These are phyloP conservation scores for Russula emetica DNA, from an alignment of 768 basidiomycete species.

Conservation along the genomic window DNA sequence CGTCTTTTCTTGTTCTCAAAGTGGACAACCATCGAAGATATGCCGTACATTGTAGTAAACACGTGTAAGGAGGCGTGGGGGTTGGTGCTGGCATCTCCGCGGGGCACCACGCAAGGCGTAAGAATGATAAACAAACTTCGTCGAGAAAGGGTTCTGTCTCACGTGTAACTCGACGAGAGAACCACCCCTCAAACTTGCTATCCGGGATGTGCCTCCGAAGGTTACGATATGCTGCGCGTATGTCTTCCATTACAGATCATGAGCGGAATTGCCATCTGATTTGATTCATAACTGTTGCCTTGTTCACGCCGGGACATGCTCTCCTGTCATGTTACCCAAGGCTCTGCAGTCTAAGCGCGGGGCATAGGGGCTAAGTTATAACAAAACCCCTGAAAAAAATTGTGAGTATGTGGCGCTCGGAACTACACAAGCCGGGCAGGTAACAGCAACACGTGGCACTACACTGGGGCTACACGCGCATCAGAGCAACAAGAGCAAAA, in stretches of 20 bases:
- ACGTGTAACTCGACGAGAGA: neutral
- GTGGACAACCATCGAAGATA: neutral
- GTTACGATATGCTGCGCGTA: neutral
- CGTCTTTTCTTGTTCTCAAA: neutral
- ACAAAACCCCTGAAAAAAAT: neutral
- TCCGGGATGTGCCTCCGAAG: neutral
- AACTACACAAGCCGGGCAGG: conserved; percentile 9
- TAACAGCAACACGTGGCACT: conserved; percentile 4
- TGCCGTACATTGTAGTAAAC: neutral
- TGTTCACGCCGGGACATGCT: conserved; percentile 9
- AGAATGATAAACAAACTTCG: neutral
- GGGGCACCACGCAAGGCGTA: conserved; percentile 3
- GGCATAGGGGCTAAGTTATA: conserved; percentile 25
- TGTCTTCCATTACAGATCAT: neutral
- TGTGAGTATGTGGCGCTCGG: conserved; percentile 23
- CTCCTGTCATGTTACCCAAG: conserved; percentile 8
- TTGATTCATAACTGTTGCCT: conserved; percentile 6
- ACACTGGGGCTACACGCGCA: conserved; percentile 13
- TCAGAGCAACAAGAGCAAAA: conserved; percentile 13
- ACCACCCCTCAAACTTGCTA: neutral
- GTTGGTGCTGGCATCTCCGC: neutral
- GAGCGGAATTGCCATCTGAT: conserved; percentile 8
- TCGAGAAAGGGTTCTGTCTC: neutral
- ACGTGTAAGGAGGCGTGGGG: conserved; percentile 9
- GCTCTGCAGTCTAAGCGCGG: conserved; percentile 2